phyloP scores from a whole-genome alignment of 495 filamentous ascomycete genomes.

The Neurospora sp. region DNA sequence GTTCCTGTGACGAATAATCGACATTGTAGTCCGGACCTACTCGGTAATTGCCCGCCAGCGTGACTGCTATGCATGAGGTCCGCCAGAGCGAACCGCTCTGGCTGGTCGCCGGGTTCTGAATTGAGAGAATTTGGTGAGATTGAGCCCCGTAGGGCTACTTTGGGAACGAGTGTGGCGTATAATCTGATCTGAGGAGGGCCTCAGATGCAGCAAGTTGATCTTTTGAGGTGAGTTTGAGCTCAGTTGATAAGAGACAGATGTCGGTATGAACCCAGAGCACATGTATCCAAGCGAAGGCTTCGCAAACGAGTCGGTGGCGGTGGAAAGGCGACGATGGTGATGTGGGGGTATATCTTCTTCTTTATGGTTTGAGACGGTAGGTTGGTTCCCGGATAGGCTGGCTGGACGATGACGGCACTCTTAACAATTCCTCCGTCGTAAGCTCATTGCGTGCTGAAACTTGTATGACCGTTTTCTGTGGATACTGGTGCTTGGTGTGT shows the following conservation, averaged over 20 bases:
- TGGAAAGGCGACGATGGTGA: constrained; percentile 12
- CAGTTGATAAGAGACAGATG: constrained; percentile 10
- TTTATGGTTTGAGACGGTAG: constrained; percentile 4
- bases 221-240: neutral
- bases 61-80: constrained; percentile 60
- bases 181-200: constrained; percentile 3
- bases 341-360: constrained; percentile 1
- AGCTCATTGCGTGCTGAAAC: constrained; percentile 26
- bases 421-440: constrained; percentile 19
- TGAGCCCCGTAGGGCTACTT: constrained; percentile 37
- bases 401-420: constrained; percentile 16
- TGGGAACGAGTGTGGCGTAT: constrained; percentile 9
- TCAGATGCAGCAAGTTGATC: constrained; percentile 3
- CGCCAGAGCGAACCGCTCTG: constrained; percentile 62
- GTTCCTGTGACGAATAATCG: constrained; percentile 51
- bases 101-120: constrained; percentile 51
- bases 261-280: constrained; percentile 20
- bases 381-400: constrained; percentile 20
- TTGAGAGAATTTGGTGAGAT: constrained; percentile 38
- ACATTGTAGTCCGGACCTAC: constrained; percentile 50
- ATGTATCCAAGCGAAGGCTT: constrained; percentile 23
- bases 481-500: neutral
- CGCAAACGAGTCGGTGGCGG: constrained; percentile 13
- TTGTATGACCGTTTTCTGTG: constrained; percentile 5
- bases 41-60: constrained; percentile 56